These are phyloP conservation scores for Ceratobasidium sp. DNA, from an alignment of 1,284 basidiomycete species.

Conservation along the genomic window DNA sequence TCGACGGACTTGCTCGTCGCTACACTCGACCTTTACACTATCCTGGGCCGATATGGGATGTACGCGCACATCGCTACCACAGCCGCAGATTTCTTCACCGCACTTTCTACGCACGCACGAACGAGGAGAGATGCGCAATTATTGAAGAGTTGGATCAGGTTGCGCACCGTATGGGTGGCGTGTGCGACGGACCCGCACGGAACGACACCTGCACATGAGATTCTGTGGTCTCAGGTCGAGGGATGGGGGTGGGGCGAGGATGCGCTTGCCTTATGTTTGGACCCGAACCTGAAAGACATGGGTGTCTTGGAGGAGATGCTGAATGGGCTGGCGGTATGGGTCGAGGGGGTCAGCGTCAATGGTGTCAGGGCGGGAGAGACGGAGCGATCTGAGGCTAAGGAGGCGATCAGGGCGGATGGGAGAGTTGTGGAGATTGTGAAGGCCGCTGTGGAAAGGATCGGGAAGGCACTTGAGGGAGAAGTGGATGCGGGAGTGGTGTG, in stretches of 20 bases:
- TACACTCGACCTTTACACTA: constrained; percentile 73
- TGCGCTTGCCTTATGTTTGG: constrained; percentile 54
- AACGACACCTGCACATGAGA: constrained; percentile 86
- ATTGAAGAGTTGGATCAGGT: constrained; percentile 58
- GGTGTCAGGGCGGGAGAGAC: constrained; percentile 69
- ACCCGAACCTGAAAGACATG: constrained; percentile 47
- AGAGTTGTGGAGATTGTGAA: constrained; percentile 6
- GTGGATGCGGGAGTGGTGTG: constrained; percentile 55
- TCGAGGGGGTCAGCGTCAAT: constrained; percentile 80
- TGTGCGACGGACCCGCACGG: constrained; percentile 90
- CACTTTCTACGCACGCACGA: constrained; percentile 50
- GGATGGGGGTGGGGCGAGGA: constrained; percentile 80
- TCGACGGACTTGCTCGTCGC: constrained; percentile 63
- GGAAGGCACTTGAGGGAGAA: constrained; percentile 5
- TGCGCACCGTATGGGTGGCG: constrained; percentile 78
- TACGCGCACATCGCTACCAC: constrained; percentile 73
- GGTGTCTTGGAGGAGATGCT: constrained; percentile 63
- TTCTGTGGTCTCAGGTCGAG: constrained; percentile 87
- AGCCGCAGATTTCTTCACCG: constrained; percentile 64
- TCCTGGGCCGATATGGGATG: constrained; percentile 81
- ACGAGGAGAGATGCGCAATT: constrained; percentile 51
- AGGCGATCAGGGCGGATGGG: constrained; percentile 20
- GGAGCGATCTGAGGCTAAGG: constrained; percentile 59
- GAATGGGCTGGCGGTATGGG: constrained; percentile 70
- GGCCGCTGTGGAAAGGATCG: neutral